A percentile compares a stretch with the other conserved stretches of the same genome.
phyloP scores from a whole-genome alignment of 1,284 basidiomycete genomes.

The Austroboletus niveus region DNA sequence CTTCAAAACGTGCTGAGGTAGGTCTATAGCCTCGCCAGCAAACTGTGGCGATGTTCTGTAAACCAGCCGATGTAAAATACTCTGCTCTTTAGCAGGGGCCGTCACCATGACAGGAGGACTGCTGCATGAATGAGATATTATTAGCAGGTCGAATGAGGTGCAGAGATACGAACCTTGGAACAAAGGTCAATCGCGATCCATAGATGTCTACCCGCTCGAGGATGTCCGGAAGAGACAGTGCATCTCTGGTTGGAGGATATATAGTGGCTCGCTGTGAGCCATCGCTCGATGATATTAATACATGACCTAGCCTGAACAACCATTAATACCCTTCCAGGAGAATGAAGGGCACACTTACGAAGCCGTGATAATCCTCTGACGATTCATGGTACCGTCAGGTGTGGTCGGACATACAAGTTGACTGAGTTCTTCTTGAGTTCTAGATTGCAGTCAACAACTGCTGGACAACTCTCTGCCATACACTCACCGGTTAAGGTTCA shows the following conservation, averaged over 20 bases:
- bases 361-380: constrained; percentile 39
- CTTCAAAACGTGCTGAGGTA: constrained; percentile 29
- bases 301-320: constrained; percentile 51
- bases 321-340: constrained; percentile 10
- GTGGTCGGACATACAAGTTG: constrained; percentile 12
- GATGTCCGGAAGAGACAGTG: constrained; percentile 41
- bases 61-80: constrained; percentile 50
- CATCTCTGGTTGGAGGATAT: constrained; percentile 50
- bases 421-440: constrained; percentile 13
- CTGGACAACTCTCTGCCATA: neutral
- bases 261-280: constrained; percentile 38
- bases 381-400: constrained; percentile 1
- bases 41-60: constrained; percentile 43
- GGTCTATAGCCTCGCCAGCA: constrained; percentile 5
- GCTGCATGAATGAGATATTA: constrained; percentile 33
- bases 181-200: constrained; percentile 42
- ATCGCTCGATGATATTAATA: constrained; percentile 45
- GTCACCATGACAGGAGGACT: constrained; percentile 44
- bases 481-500: constrained; percentile 34
- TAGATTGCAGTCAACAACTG: constrained; percentile 16
- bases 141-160: constrained; percentile 2
- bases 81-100: constrained; percentile 37
- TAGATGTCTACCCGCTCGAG: constrained; percentile 47
- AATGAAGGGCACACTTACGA: constrained; percentile 36
- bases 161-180: constrained; percentile 47